These are phyloP conservation scores for Penicillium subrubescens DNA, from an alignment of 495 filamentous ascomycete species.

Conservation along the genomic window DNA sequence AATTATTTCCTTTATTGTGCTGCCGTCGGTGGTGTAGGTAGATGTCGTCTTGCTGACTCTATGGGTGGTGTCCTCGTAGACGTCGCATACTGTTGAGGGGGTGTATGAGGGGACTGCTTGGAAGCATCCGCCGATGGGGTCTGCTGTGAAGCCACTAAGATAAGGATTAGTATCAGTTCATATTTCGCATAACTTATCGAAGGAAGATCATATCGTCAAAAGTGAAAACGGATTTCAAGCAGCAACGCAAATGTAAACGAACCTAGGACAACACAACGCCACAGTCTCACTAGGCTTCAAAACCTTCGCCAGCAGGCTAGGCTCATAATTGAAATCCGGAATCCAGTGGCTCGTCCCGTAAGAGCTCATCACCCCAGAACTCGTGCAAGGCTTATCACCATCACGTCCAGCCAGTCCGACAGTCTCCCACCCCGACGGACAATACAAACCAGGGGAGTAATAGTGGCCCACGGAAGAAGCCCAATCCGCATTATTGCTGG, in stretches of 20 bases:
- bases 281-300: neutral
- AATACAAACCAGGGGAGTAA: neutral
- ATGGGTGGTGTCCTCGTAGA: neutral
- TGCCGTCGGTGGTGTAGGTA: neutral
- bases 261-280: constrained; percentile 4
- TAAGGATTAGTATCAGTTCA: neutral
- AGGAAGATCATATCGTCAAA: neutral
- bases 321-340: neutral
- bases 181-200: too few relatives aligned
- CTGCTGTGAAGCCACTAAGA: neutral
- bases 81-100: neutral
- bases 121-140: neutral
- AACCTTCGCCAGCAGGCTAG: neutral
- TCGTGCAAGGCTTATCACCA: neutral
- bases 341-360: neutral
- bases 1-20: neutral
- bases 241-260: neutral
- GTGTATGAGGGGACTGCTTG: neutral
- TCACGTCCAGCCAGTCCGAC: neutral
- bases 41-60: neutral
- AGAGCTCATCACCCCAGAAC: neutral
- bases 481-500: neutral
- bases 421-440: neutral
- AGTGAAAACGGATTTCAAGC: neutral
- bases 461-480: neutral